Percentiles rank a stretch among this genome's conserved stretches.
These are phyloP conservation scores for Aspergillus neoniger DNA, from an alignment of 2,329 filamentous ascomycete genomes.

Conservation along the genomic window DNA sequence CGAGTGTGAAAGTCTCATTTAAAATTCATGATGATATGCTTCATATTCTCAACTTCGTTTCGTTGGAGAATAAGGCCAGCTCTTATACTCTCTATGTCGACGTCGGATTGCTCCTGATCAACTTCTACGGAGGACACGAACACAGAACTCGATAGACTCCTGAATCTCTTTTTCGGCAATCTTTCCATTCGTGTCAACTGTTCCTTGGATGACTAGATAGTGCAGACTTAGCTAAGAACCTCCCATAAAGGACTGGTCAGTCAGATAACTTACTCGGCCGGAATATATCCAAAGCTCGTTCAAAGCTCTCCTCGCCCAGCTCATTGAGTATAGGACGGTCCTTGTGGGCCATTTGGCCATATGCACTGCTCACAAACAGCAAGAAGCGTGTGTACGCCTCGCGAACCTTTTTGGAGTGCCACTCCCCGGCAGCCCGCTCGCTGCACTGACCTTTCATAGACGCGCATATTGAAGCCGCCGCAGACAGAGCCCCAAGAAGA, in stretches of 20 bases:
- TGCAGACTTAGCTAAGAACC: neutral
- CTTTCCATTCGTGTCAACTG: neutral
- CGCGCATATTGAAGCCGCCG: conserved; percentile 49
- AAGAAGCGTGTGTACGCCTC: conserved; percentile 54
- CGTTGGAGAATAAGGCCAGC: neutral
- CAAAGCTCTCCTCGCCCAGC: conserved; percentile 39
- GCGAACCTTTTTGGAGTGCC: conserved; percentile 50
- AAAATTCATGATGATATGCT: no score
- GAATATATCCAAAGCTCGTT: neutral
- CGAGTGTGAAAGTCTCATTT: neutral
- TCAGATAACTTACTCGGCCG: neutral
- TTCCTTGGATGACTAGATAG: neutral
- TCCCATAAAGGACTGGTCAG: no score
- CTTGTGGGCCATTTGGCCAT: conserved; percentile 45
- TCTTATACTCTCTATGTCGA: no score
- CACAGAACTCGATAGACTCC: neutral
- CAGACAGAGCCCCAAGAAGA: conserved; percentile 46
- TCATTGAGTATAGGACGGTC: conserved; percentile 46
- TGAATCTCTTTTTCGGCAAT: neutral
- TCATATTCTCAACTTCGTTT: neutral
- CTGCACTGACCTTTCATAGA: conserved; percentile 40
- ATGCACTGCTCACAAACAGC: conserved; percentile 42
- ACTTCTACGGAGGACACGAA: neutral
- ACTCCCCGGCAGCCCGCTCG: conserved; percentile 39
- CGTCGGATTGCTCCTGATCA: no score